Base-by-base conservation (phyloP, 2,329 filamentous ascomycete species). In the Paraconiothyrium sp. region DNA sequence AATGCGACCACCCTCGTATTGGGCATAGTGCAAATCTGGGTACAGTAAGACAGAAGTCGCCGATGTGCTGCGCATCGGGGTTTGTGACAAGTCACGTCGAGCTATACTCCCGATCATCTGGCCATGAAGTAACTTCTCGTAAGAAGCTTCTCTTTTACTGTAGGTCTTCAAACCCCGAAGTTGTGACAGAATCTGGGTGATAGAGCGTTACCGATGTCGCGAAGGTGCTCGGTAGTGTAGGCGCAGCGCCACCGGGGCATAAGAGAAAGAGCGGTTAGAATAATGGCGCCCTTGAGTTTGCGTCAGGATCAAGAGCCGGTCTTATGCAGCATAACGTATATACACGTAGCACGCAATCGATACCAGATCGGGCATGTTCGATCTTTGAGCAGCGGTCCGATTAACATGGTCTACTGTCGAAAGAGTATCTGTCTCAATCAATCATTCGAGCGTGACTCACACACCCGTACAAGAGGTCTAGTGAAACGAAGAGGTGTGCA, bases 1-100 rank as follows among this genome's bases (percentile, higher is more conserved):
- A n/a, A 32, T 44, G 51, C 35, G 22, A 30, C 24, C 37, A 32
- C 22, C 51, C 37, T 32, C 37, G 4, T 20, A 54, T 44, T 7
- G 8, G 20, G 51, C 20, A 54, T 54, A 44, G 51, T 30, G 52
- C 52, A 13, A 14, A 35, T 13, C 30, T 37, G 32, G 30, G 10
- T 46, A 46, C 41, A 55, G 41, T 55, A 55, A 55, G 41, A 47
- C 41, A 24, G 7, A 46, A n/a, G n/a, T 37, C 52, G 41, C 52
- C 52, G 41, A 41, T 35, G 52, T 44, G 46, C 52, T 30, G 14
- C 22, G 39, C 52, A 55, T 55, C 41, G 39, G 41, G 7, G 14
- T 55, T 35, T 1, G 16, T 46, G 22, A n/a, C 41, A 55, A 47
- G 39, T 35, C 52, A 22, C n/a, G n/a, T 22, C 14, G 44, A 55